A percentile compares a stretch with the other conserved stretches of the same genome.
Evolutionary conservation across 2,329 filamentous ascomycete genomes (phyloP).

Genomic region (Phialophora chinensis): DNA sequence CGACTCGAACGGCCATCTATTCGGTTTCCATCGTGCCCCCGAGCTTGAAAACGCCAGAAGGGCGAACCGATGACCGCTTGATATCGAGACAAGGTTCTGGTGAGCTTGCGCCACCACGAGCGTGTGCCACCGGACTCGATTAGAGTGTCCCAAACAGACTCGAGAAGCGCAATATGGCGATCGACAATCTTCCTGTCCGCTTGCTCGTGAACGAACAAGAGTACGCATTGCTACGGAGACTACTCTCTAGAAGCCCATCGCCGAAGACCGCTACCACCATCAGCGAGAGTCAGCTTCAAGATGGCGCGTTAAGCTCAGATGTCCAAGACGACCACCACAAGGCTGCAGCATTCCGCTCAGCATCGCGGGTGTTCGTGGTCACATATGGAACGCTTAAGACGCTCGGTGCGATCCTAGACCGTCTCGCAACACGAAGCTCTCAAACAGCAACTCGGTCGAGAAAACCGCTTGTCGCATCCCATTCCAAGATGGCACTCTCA

Average conservation of each 20-base stretch:
- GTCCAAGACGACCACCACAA: slow-evolving; percentile 66
- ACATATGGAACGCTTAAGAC: slow-evolving; percentile 69
- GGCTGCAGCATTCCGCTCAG: slow-evolving; percentile 71
- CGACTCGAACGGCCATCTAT: neutral
- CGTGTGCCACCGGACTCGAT: neutral
- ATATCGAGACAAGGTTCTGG: neutral
- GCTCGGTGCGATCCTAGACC: slow-evolving; percentile 32
- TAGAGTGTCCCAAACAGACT: neutral
- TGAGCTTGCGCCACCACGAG: neutral
- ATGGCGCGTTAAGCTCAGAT: neutral
- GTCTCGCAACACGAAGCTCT: slow-evolving; percentile 21
- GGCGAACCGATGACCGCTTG: neutral
- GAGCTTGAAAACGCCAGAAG: neutral
- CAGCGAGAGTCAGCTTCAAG: neutral
- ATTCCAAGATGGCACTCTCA: slow-evolving; percentile 78
- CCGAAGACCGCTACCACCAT: neutral
- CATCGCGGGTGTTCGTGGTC: slow-evolving; percentile 71
- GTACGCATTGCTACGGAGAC: slow-evolving; percentile 27
- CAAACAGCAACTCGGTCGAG: slow-evolving; percentile 46
- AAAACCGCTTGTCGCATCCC: slow-evolving; percentile 58
- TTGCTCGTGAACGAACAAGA: slow-evolving; percentile 37
- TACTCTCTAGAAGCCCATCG: slow-evolving; percentile 9
- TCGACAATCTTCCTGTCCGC: slow-evolving; percentile 22
- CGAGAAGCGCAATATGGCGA: slow-evolving; percentile 20
- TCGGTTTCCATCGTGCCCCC: neutral